A percentile compares a stretch with the other conserved stretches of the same genome.
Conservation (phyloP, 2,329 filamentous ascomycete genomes). For the Colletotrichum endophyticum region DNA sequence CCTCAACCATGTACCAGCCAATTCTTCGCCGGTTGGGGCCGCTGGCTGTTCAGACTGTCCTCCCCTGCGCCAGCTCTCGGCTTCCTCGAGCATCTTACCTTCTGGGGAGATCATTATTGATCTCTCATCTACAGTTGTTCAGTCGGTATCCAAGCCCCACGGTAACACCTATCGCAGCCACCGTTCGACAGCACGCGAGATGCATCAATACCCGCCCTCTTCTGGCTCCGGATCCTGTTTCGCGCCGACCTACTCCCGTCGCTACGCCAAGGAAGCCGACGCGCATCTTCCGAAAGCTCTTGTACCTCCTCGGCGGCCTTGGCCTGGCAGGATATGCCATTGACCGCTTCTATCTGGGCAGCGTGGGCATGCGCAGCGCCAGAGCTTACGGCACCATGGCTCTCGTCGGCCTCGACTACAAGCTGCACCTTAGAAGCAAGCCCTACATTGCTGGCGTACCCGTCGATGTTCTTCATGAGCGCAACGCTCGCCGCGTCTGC, state of each 20-base stretch:
- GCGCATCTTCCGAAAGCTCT: not conserved
- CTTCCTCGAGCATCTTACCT: not conserved
- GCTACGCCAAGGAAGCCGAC: not conserved
- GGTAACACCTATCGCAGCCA: not conserved
- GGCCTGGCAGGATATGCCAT: not conserved
- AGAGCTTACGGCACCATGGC: slow-evolving; percentile 7
- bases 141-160: not conserved
- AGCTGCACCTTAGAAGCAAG: slow-evolving; percentile 71
- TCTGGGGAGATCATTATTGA: too few relatives aligned
- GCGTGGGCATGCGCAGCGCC: slow-evolving; percentile 7
- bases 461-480: slow-evolving; percentile 58
- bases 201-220: not conserved
- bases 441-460: not conserved
- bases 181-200: not conserved
- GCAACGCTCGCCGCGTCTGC: slow-evolving; percentile 68
- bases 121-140: not conserved
- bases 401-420: slow-evolving; percentile 68
- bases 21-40: not conserved
- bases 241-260: not conserved
- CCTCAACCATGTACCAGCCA: not conserved
- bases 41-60: not conserved
- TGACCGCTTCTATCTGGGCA: slow-evolving; percentile 21
- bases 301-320: not conserved
- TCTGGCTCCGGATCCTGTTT: not conserved
- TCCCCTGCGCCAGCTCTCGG: not conserved